Evolutionary conservation across 2,329 filamentous ascomycete species (phyloP).

Genomic region (Cadophora sp.): DNA sequence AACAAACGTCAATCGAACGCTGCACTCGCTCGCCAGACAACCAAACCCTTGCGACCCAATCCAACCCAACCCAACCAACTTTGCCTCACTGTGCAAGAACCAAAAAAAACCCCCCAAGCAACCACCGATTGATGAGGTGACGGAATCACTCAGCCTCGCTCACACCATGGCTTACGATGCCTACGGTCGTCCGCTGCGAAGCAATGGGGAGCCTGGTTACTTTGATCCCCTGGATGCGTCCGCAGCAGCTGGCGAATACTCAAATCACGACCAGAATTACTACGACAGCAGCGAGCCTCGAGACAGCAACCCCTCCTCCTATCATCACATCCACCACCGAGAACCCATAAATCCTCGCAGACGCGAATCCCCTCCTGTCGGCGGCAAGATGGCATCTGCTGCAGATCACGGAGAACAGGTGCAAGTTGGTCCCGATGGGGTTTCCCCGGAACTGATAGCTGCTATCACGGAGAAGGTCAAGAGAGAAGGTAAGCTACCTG

Average conservation of each 20-base stretch:
- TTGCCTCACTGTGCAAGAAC: constrained; percentile 6
- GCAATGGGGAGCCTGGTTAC: constrained; percentile 34
- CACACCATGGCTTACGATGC: constrained; percentile 40
- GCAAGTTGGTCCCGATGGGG: constrained; percentile 45
- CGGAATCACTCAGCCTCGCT: constrained; percentile 35
- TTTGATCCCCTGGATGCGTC: constrained; percentile 31
- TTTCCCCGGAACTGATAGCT: constrained; percentile 66
- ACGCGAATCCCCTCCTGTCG: constrained; percentile 32
- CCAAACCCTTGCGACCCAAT: background rate
- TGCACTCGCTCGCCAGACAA: background rate
- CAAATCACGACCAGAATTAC: constrained; percentile 18
- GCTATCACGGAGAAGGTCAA: constrained; percentile 65
- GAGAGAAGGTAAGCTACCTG: constrained; percentile 54
- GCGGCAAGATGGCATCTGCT: constrained; percentile 34
- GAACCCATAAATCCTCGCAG: constrained; percentile 32
- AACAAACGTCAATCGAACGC: background rate
- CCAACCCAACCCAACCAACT: constrained; percentile 12
- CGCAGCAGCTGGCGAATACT: constrained; percentile 31
- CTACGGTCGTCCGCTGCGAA: constrained; percentile 36
- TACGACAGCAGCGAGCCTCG: constrained; percentile 37
- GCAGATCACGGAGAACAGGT: constrained; percentile 29
- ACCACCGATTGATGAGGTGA: constrained; percentile 34
- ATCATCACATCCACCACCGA: constrained; percentile 22
- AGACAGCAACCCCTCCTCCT: constrained; percentile 33
- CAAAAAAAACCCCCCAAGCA: background rate